Conservation (phyloP, 768 basidiomycete genomes). For the Mycena albidolilacea region DNA sequence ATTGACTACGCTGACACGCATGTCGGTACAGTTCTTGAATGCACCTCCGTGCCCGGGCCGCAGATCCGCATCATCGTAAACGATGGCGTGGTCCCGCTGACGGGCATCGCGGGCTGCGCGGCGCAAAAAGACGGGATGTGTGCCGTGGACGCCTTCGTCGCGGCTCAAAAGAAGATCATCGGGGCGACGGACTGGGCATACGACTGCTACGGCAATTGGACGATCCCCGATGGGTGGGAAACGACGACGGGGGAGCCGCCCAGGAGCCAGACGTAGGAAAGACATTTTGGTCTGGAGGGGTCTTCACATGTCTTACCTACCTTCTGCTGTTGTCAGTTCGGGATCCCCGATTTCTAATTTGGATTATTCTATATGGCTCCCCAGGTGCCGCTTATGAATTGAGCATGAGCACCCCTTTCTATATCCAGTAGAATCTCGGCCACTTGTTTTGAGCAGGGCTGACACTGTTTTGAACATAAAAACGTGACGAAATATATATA, state of each 20-base stretch:
- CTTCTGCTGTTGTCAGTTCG: too few species aligned
- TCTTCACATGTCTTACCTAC: too few species aligned
- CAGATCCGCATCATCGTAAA: slow-evolving; percentile 91
- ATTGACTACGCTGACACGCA: slow-evolving; percentile 36
- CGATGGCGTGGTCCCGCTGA: slow-evolving; percentile 90
- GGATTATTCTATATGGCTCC: too few species aligned
- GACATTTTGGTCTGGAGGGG: too few species aligned
- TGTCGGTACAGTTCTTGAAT: slow-evolving; percentile 69
- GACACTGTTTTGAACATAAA: too few species aligned
- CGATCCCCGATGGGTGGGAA: slow-evolving; percentile 81
- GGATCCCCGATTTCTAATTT: too few species aligned
- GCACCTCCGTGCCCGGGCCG: slow-evolving; percentile 59
- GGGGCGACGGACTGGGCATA: slow-evolving; percentile 79
- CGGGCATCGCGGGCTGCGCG: slow-evolving; percentile 81
- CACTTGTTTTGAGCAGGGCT: too few species aligned
- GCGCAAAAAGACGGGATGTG: slow-evolving; percentile 84
- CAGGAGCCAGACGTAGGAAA: not conserved
- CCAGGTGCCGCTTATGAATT: too few species aligned
- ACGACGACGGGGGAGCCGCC: slow-evolving; percentile 80
- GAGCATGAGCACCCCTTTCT: too few species aligned
- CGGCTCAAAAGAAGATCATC: slow-evolving; percentile 78
- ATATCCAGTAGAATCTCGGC: too few species aligned
- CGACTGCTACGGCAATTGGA: slow-evolving; percentile 85
- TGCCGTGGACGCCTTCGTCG: slow-evolving; percentile 78
- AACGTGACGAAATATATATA: too few species aligned